phyloP scores from a whole-genome alignment of 495 filamentous ascomycete genomes.

The Tuber magnatum region DNA sequence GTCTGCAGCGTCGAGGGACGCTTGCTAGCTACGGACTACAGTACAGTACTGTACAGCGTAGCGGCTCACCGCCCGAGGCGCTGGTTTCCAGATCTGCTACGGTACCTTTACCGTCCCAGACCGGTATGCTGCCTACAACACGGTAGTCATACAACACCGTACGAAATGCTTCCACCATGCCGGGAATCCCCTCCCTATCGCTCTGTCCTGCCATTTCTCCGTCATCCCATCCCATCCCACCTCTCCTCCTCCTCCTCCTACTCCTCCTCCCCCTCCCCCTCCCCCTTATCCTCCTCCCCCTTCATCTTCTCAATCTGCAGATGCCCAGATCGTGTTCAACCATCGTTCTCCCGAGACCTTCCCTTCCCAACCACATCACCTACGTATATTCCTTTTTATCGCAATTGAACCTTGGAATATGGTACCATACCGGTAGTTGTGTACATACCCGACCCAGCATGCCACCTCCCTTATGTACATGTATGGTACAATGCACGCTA shows the following conservation, averaged over 20 bases:
- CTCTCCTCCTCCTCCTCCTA: conserved; percentile 10
- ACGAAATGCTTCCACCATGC: background rate
- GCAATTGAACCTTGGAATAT: conserved; percentile 26
- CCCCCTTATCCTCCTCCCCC: conserved; percentile 8
- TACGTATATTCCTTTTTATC: conserved; percentile 7
- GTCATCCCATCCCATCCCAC: conserved; percentile 22
- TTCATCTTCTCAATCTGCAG: conserved; percentile 19
- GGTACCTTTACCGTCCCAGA: background rate
- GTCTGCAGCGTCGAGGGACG: background rate
- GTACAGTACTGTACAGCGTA: background rate
- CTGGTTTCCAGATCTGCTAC: background rate
- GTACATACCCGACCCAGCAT: conserved; percentile 35
- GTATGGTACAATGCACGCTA: background rate
- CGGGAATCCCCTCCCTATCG: background rate
- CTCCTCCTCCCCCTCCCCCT: conserved; percentile 14
- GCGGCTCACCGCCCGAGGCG: background rate
- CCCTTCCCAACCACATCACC: conserved; percentile 11
- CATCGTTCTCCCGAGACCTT: conserved; percentile 13
- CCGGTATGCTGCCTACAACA: background rate
- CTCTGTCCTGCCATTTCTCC: conserved; percentile 12
- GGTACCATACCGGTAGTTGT: conserved; percentile 8
- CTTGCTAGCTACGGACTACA: background rate
- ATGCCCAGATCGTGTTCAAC: conserved; percentile 8
- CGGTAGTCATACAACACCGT: background rate
- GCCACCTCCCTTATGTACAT: conserved; percentile 28